These are phyloP conservation scores for Urtica urens DNA, from an alignment of 306 rosid species.

Conservation along the genomic window DNA sequence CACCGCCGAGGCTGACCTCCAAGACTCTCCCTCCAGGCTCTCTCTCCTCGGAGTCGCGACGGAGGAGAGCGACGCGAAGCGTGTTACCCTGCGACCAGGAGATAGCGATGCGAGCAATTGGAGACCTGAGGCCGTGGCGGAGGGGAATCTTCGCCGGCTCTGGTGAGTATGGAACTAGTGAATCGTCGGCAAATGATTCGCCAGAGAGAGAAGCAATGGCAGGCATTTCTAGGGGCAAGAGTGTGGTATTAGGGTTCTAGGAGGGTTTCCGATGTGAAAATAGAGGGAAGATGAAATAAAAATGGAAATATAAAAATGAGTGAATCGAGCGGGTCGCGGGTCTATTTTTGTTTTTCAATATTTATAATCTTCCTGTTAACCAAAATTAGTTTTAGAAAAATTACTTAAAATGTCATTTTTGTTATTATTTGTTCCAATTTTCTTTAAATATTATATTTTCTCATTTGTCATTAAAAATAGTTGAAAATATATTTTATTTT, in stretches of 20 bases:
- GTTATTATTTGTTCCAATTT: too few relatives aligned
- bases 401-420: too few relatives aligned
- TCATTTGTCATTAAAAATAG: too few relatives aligned
- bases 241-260: conserved; percentile 21
- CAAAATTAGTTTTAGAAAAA: too few relatives aligned
- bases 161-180: conserved; percentile 33
- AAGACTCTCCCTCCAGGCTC: conserved; percentile 47
- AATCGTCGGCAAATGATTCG: conserved; percentile 11
- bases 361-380: too few relatives aligned
- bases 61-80: conserved; percentile 60
- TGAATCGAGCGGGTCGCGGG: too few relatives aligned
- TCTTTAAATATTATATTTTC: too few relatives aligned
- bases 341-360: too few relatives aligned
- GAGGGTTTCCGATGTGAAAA: conserved; percentile 13
- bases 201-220: conserved; percentile 26
- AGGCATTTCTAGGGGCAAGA: conserved; percentile 21
- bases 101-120: conserved; percentile 53
- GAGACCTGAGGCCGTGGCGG: conserved; percentile 52
- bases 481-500: too few relatives aligned
- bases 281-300: neutral
- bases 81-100: conserved; percentile 84
- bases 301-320: neutral
- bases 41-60: conserved; percentile 17
- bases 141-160: conserved; percentile 38
- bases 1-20: conserved; percentile 64